These are phyloP conservation scores for Fonsecaea pugnacius DNA, from an alignment of 2,329 filamentous ascomycete genomes.

Conservation along the genomic window DNA sequence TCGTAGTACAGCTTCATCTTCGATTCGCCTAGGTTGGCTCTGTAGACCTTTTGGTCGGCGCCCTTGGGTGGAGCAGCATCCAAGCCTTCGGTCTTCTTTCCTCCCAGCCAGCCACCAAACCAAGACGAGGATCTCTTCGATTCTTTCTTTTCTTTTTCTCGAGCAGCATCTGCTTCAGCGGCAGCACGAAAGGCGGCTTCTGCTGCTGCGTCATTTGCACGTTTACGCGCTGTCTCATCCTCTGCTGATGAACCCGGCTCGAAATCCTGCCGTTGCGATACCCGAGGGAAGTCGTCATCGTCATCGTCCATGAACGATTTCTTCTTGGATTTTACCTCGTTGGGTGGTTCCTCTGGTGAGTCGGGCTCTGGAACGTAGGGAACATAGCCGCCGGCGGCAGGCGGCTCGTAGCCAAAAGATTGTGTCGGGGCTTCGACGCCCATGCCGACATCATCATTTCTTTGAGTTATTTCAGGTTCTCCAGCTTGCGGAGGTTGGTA, in stretches of 20 bases:
- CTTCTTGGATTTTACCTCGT: constrained; percentile 68
- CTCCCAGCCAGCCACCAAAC: constrained; percentile 84
- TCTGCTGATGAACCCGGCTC: constrained; percentile 9
- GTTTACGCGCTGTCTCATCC: constrained; percentile 32
- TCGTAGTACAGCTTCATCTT: constrained; percentile 93
- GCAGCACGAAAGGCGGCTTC: constrained; percentile 39
- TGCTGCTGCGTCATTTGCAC: constrained; percentile 37
- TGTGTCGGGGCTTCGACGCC: constrained; percentile 47
- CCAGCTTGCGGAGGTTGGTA: constrained; percentile 28
- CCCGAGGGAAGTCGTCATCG: constrained; percentile 33
- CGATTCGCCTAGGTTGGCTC: constrained; percentile 87
- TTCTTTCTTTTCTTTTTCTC: constrained; percentile 50
- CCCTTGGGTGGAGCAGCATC: constrained; percentile 44
- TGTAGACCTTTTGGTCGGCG: constrained; percentile 64
- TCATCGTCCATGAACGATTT: constrained; percentile 82
- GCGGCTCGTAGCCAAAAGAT: constrained; percentile 42
- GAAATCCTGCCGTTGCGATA: constrained; percentile 12
- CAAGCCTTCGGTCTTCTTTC: constrained; percentile 67
- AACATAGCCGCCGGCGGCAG: constrained; percentile 40
- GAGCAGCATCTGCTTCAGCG: constrained; percentile 36
- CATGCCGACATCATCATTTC: constrained; percentile 31
- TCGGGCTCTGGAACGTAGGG: constrained; percentile 50
- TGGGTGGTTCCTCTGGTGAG: constrained; percentile 57
- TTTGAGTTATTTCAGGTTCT: constrained; percentile 20
- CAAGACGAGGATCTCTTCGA: constrained; percentile 58